Evolutionary conservation across 257 asterid species (phyloP).

Genomic region (Solanum chmielewskii): DNA sequence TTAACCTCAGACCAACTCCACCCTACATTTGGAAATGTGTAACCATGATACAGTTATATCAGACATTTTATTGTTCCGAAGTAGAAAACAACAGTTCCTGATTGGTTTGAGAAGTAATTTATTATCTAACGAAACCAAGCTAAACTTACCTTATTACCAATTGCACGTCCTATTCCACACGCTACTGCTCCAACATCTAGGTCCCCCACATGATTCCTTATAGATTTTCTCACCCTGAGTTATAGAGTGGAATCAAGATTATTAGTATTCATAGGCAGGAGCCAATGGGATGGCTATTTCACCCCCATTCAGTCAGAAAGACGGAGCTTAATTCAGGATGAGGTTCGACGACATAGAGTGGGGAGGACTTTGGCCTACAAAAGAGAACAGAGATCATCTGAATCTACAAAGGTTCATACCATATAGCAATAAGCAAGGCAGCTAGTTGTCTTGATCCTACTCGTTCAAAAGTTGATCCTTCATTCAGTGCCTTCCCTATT

Average conservation of each 20-base stretch:
- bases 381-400: background rate
- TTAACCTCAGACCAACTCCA: constrained; percentile 86
- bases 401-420: constrained; percentile 26
- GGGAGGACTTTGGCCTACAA: background rate
- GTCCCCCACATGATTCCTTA: constrained; percentile 72
- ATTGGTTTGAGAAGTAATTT: background rate
- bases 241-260: background rate
- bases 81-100: background rate
- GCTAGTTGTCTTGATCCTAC: constrained; percentile 94
- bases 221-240: constrained; percentile 69
- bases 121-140: background rate
- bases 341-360: background rate
- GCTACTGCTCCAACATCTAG: constrained; percentile 89
- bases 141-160: constrained; percentile 80
- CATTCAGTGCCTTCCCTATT: constrained; percentile 79
- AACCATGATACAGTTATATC: background rate
- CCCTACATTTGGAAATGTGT: constrained; percentile 44
- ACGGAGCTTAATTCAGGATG: background rate
- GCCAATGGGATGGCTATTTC: background rate
- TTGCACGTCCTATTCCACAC: constrained; percentile 94
- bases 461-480: constrained; percentile 70
- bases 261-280: background rate
- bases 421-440: constrained; percentile 80
- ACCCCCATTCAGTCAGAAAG: background rate
- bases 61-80: background rate